Evolutionary conservation across 495 filamentous ascomycete genomes (phyloP).

Genomic region (Aspergillus sparsus): DNA sequence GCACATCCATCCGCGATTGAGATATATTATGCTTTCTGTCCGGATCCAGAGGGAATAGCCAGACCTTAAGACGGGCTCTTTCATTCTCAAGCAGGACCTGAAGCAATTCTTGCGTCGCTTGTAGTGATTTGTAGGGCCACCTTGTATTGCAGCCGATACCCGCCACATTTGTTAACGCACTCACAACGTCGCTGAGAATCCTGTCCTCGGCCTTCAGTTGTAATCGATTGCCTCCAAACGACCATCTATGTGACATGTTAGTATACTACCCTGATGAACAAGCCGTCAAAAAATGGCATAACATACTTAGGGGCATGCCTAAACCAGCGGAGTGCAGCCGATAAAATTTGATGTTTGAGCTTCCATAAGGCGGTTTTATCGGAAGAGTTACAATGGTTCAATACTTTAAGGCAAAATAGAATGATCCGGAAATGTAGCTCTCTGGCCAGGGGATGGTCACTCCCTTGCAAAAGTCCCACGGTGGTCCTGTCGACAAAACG

Average conservation of each 20-base stretch:
- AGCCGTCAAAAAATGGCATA: background rate
- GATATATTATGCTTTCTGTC: conserved; percentile 57
- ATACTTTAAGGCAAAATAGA: conserved; percentile 74
- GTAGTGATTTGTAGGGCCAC: conserved; percentile 62
- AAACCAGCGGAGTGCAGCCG: conserved; percentile 88
- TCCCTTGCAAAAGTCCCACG: conserved; percentile 65
- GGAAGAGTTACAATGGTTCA: conserved; percentile 67
- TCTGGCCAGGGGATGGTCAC: conserved; percentile 80
- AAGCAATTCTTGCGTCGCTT: conserved; percentile 79
- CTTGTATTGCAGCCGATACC: conserved; percentile 55
- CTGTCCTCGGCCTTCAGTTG: conserved; percentile 91
- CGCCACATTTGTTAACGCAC: conserved; percentile 57
- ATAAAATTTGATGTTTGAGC: conserved; percentile 84
- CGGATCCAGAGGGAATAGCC: conserved; percentile 82
- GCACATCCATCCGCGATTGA: conserved; percentile 36
- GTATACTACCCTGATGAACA: too few relatives aligned
- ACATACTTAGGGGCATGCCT: conserved; percentile 65
- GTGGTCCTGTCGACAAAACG: conserved; percentile 76
- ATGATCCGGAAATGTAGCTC: conserved; percentile 89
- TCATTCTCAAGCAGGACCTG: conserved; percentile 82
- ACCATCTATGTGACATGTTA: conserved; percentile 59
- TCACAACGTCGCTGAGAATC: conserved; percentile 73
- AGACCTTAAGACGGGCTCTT: conserved; percentile 77
- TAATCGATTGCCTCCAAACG: conserved; percentile 88
- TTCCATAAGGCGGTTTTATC: conserved; percentile 63